Evolutionary conservation across 176 grass and related monocot species (phyloP).

Genomic region (Oryza glumipatula): DNA sequence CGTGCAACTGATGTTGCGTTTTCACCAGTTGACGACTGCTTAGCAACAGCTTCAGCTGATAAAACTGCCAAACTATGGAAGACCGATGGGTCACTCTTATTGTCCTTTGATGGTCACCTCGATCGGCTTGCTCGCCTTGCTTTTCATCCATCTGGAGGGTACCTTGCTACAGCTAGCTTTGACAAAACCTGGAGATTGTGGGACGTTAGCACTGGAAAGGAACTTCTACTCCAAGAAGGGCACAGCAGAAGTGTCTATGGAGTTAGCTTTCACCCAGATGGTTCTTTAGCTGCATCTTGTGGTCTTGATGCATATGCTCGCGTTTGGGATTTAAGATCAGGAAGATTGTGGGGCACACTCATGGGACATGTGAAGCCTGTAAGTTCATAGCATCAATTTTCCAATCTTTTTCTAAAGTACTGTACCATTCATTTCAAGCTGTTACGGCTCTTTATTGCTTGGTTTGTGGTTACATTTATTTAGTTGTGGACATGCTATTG

Average conservation of each 20-base stretch:
- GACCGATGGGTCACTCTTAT: constrained; percentile 69
- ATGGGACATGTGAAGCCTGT: constrained; percentile 94
- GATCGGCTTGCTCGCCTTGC: constrained; percentile 87
- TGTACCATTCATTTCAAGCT: neutral
- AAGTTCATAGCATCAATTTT: constrained; percentile 45
- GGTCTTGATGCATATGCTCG: constrained; percentile 86
- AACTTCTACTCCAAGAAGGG: constrained; percentile 93
- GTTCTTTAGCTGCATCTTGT: constrained; percentile 87
- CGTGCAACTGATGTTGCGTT: constrained; percentile 97
- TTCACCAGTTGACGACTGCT: constrained; percentile 65
- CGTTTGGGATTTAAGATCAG: constrained; percentile 95
- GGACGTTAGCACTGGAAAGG: constrained; percentile 79
- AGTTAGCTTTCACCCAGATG: constrained; percentile 89
- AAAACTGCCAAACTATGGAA: constrained; percentile 89
- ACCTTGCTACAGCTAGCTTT: constrained; percentile 93
- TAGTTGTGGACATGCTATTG: constrained; percentile 1
- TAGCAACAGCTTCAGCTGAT: constrained; percentile 93
- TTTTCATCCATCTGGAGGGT: constrained; percentile 97
- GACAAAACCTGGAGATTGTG: constrained; percentile 99
- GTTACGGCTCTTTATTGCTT: neutral
- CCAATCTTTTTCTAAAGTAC: neutral
- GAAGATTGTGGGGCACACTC: constrained; percentile 80
- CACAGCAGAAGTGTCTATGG: constrained; percentile 94
- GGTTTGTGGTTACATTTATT: neutral
- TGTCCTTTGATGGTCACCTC: constrained; percentile 90